A percentile compares a stretch with the other conserved stretches of the same genome.
Evolutionary conservation across 2,329 filamentous ascomycete species (phyloP).

Genomic region (Alternaria gansuensis): DNA sequence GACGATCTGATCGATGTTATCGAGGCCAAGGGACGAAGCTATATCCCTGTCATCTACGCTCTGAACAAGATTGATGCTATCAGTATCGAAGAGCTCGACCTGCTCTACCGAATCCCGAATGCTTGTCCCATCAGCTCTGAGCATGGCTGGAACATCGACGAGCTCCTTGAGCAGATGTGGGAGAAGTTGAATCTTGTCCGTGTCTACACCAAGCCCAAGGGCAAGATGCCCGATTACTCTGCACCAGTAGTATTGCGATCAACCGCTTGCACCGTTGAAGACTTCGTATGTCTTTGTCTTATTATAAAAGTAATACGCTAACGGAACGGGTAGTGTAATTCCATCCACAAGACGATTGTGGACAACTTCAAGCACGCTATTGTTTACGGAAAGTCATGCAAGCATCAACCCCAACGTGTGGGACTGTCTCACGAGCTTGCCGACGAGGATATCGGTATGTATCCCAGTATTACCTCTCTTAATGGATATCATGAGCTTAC

Average conservation of each 20-base stretch:
- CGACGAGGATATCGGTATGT: constrained; percentile 94
- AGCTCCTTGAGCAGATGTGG: constrained; percentile 98
- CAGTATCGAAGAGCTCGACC: constrained; percentile 94
- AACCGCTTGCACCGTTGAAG: constrained; percentile 87
- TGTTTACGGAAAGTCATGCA: constrained; percentile 97
- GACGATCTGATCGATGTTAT: constrained; percentile 97
- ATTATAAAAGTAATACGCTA: constrained; percentile 43
- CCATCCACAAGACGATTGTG: constrained; percentile 94
- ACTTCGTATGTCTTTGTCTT: constrained; percentile 77
- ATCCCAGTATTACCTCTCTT: constrained; percentile 15
- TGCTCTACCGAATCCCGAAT: constrained; percentile 96
- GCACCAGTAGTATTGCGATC: constrained; percentile 88
- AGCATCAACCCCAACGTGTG: constrained; percentile 97
- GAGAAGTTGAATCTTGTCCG: constrained; percentile 90
- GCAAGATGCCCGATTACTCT: constrained; percentile 89
- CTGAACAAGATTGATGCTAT: constrained; percentile 99
- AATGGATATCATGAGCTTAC: constrained; percentile 37
- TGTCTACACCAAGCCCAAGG: constrained; percentile 98
- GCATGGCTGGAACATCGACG: constrained; percentile 94
- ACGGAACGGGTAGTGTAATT: constrained; percentile 76
- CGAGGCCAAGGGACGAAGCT: constrained; percentile 91
- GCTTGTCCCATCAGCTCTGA: constrained; percentile 97
- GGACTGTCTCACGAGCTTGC: constrained; percentile 89
- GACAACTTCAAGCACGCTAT: constrained; percentile 96
- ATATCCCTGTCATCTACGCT: constrained; percentile 98